phyloP scores from a whole-genome alignment of 129 eudicot species.

The Flaveria brownii region DNA sequence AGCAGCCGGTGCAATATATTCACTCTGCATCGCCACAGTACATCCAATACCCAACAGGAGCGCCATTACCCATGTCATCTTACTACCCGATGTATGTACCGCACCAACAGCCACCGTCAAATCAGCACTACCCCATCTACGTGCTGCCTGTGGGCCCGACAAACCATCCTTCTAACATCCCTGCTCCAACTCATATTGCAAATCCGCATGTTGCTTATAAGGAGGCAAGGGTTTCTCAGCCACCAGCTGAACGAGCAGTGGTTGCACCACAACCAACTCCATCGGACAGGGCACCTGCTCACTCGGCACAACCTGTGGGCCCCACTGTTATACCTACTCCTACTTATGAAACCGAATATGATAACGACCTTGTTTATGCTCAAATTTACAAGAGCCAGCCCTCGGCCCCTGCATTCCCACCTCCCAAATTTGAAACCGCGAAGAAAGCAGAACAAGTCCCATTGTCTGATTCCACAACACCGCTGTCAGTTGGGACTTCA shows the following conservation, averaged over 20 bases:
- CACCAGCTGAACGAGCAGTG: constrained; percentile 44
- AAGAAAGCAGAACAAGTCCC: constrained; percentile 41
- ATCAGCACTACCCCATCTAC: constrained; percentile 68
- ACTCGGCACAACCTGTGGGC: constrained; percentile 40
- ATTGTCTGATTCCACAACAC: constrained; percentile 47
- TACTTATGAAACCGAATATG: constrained; percentile 46
- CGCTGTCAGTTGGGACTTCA: constrained; percentile 31
- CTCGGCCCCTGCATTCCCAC: constrained; percentile 51
- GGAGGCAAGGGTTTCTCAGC: constrained; percentile 40
- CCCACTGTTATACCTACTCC: constrained; percentile 38
- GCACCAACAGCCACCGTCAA: constrained; percentile 45
- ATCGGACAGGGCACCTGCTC: constrained; percentile 32
- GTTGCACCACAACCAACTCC: constrained; percentile 31
- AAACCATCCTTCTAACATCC: constrained; percentile 51
- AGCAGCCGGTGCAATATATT: constrained; percentile 53
- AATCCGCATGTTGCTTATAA: constrained; percentile 39
- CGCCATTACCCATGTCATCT: constrained; percentile 53
- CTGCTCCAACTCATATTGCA: constrained; percentile 36
- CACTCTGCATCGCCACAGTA: constrained; percentile 58
- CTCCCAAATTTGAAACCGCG: constrained; percentile 46
- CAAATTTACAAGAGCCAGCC: constrained; percentile 91
- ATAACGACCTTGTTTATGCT: constrained; percentile 74
- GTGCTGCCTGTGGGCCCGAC: constrained; percentile 58
- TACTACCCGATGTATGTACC: constrained; percentile 65
- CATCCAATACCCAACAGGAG: constrained; percentile 56